A percentile compares a stretch with the other conserved stretches of the same genome.
These are phyloP conservation scores for Sporothrix pallida DNA, from an alignment of 2,329 filamentous ascomycete species.

Conservation along the genomic window DNA sequence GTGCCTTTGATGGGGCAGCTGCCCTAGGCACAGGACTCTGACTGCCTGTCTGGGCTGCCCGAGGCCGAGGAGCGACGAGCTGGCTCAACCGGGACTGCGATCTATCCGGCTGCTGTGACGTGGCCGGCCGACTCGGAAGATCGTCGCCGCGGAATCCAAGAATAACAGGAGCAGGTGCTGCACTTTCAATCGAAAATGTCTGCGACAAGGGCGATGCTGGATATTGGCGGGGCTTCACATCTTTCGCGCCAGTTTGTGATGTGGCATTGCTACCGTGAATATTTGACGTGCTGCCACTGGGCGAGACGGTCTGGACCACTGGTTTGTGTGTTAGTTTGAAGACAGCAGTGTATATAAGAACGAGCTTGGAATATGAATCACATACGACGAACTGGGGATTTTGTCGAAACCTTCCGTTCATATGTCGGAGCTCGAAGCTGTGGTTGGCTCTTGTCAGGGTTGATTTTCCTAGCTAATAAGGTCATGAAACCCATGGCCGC, in stretches of 20 bases:
- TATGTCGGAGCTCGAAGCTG: conserved; percentile 39
- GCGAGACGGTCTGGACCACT: conserved; percentile 31
- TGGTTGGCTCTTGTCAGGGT: conserved; percentile 36
- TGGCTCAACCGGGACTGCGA: not conserved
- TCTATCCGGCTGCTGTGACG: conserved; percentile 40
- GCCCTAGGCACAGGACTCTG: conserved; percentile 11
- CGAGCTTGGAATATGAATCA: not conserved
- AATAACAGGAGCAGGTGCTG: conserved; percentile 43
- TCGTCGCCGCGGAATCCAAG: conserved; percentile 42
- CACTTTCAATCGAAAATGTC: conserved; percentile 35
- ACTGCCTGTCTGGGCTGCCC: not conserved
- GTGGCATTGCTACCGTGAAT: not conserved
- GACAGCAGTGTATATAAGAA: not conserved
- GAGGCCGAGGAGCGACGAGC: not conserved
- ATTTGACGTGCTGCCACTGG: not conserved
- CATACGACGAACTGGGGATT: conserved; percentile 41
- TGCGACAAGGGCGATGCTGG: conserved; percentile 40
- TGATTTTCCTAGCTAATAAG: conserved; percentile 42
- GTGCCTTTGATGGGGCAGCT: conserved; percentile 10
- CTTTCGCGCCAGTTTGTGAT: not conserved
- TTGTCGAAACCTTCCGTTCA: conserved; percentile 36
- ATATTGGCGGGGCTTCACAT: conserved; percentile 41
- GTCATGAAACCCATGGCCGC: conserved; percentile 45
- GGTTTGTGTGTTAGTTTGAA: not conserved
- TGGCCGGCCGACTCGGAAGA: conserved; percentile 46